Evolutionary conservation across 371 early-diverging fungal species (phyloP), one percentile per base, ranked within the genome.

Genomic region (Chytridium lagenaria): DNA sequence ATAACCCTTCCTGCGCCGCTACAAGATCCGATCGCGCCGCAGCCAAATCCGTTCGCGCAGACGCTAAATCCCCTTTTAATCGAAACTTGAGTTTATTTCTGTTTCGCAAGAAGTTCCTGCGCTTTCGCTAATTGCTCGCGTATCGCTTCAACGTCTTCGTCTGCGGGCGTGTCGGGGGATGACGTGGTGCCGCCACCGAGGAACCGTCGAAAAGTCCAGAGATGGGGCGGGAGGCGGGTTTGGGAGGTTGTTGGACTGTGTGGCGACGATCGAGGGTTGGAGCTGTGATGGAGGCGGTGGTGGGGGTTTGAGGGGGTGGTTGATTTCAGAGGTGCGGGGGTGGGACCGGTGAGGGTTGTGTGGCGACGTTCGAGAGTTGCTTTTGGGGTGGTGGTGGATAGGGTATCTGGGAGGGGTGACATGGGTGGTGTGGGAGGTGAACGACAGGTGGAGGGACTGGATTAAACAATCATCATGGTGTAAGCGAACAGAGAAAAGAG

Each of bases 71-170:
- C 19, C 55, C 68, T 50, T 80, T 82, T n/a, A 77, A 67, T 10
- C 74, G 57, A 16, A 81, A 71, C 31, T 76, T 74, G 28, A 74
- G 68, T 38, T 74, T 57, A 44, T 80, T n/a, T 74, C 49, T 79
- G 79, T 49, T 80, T 74, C 28, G 75, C 57, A 23, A 80, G 66
- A 15, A 77, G 65, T 38, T 80, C 82, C 40, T 80, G 80, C 28
- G 78, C 76, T 57, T 76, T 77, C 1, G 75, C 61, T 2, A 81
- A 67, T 51, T 80, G 79, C 37, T 77, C 78, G 22, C 70, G 59
- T 23, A 80, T 52, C 36, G 72, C 1, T 22, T 69, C 51, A 37
- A 68, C 49, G 67, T 59, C 72, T 26, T 72, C 76, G 5, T 5
- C 31, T 34, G 40, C 22, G 31, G 55, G 15, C 33, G 19, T 36